Percentiles rank a stretch among this genome's conserved stretches.
Evolutionary conservation across 2,329 filamentous ascomycete species (phyloP).

Genomic region (Penicillium sp.): DNA sequence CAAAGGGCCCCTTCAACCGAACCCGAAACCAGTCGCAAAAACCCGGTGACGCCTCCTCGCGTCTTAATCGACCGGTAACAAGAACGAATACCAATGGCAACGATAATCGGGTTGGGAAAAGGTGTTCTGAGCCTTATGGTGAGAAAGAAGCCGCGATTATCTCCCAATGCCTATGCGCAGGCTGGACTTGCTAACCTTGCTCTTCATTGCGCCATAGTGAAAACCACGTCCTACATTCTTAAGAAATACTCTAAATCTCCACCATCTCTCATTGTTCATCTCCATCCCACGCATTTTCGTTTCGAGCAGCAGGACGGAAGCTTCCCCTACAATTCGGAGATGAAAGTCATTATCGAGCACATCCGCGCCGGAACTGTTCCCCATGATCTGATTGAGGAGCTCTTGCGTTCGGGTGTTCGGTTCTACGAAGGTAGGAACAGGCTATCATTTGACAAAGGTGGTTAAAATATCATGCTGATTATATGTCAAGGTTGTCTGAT

Average conservation of each 20-base stretch:
- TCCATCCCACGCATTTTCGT: constrained; percentile 83
- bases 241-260: constrained; percentile 73
- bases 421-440: constrained; percentile 77
- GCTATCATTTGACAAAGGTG: background rate
- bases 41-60: constrained; percentile 37
- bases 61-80: constrained; percentile 40
- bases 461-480: constrained; percentile 2
- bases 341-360: constrained; percentile 80
- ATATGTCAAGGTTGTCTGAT: constrained; percentile 72
- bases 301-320: constrained; percentile 94
- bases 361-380: constrained; percentile 77
- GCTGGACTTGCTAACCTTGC: constrained; percentile 15
- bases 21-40: constrained; percentile 61
- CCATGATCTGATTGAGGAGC: constrained; percentile 82
- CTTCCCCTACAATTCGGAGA: constrained; percentile 89
- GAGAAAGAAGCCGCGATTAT: constrained; percentile 20
- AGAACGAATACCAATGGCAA: constrained; percentile 32
- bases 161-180: constrained; percentile 7
- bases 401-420: constrained; percentile 70
- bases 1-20: constrained; percentile 51
- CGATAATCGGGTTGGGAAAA: constrained; percentile 43
- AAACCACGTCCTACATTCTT: constrained; percentile 77
- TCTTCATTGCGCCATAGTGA: constrained; percentile 57
- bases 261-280: constrained; percentile 83
- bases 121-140: constrained; percentile 52